Conservation (phyloP, 805 yeast genomes). For the Candida mattraensis region DNA sequence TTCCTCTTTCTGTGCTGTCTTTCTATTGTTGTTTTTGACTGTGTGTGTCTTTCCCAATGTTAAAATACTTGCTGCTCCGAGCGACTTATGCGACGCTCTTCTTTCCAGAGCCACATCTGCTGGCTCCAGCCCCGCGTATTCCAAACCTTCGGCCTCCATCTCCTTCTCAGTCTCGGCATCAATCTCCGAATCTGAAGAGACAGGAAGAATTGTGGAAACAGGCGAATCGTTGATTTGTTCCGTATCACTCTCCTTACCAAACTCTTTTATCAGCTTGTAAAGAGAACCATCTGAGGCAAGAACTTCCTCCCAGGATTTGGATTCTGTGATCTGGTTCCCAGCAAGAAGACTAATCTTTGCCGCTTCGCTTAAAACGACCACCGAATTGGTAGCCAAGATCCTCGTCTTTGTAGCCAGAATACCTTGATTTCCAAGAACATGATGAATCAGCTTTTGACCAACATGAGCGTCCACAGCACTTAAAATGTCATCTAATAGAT, state of each 20-base stretch:
- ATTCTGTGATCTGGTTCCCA: conserved; percentile 54
- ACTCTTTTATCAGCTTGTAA: conserved; percentile 38
- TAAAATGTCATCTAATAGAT: conserved; percentile 86
- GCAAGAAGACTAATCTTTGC: conserved; percentile 60
- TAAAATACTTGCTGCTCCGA: conserved; percentile 65
- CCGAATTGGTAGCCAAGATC: conserved; percentile 58
- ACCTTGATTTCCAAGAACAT: conserved; percentile 48
- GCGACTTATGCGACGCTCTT: conserved; percentile 25
- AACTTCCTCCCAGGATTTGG: conserved; percentile 47
- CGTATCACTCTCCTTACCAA: conserved; percentile 30
- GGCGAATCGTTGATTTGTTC: neutral
- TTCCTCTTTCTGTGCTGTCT: conserved; percentile 50
- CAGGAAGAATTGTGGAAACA: neutral
- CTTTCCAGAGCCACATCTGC: conserved; percentile 14
- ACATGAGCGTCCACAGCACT: conserved; percentile 99
- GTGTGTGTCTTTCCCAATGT: conserved; percentile 48
- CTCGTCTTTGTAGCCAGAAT: conserved; percentile 51
- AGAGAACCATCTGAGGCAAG: conserved; percentile 28
- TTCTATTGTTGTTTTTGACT: conserved; percentile 23
- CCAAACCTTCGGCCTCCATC: conserved; percentile 2
- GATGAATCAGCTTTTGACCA: conserved; percentile 74
- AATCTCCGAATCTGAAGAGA: neutral
- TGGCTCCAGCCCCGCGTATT: conserved; percentile 3
- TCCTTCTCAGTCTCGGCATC: neutral
- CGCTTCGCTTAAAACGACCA: conserved; percentile 56